Percentiles rank a stretch among this genome's conserved stretches.
These are phyloP conservation scores for Epipyxis sp. DNA, from an alignment of 108 stramenopile genomes.

Conservation along the genomic window DNA sequence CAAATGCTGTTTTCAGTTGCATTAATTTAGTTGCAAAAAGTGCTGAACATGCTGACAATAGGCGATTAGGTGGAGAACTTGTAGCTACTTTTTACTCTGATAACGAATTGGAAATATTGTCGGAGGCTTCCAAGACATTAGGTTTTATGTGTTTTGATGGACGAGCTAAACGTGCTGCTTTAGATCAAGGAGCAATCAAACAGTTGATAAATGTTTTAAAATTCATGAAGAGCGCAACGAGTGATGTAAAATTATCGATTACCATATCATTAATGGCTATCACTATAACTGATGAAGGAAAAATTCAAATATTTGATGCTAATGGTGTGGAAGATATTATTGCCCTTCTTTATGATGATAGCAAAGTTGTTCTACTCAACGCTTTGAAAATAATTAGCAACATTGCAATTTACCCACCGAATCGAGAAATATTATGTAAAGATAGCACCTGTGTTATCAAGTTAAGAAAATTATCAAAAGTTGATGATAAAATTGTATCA, in stretches of 20 bases:
- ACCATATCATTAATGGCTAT: constrained; percentile 47
- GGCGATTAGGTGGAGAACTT: too few relatives aligned
- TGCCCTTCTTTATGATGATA: constrained; percentile 33
- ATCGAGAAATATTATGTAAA: constrained; percentile 41
- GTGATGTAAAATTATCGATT: constrained; percentile 25
- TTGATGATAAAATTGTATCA: constrained; percentile 35
- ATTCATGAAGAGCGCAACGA: neutral
- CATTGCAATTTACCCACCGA: constrained; percentile 45
- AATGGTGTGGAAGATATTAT: constrained; percentile 34
- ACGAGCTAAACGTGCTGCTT: constrained; percentile 36
- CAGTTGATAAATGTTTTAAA: constrained; percentile 30
- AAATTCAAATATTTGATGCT: constrained; percentile 30
- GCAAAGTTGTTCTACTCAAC: constrained; percentile 40
- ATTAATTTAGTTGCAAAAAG: constrained; percentile 24
- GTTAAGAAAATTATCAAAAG: constrained; percentile 30
- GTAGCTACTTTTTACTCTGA: neutral
- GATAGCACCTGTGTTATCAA: constrained; percentile 34
- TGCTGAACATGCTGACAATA: too few relatives aligned
- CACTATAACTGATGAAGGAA: constrained; percentile 45
- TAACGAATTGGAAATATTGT: constrained; percentile 22
- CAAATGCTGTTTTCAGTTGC: constrained; percentile 30
- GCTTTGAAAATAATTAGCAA: constrained; percentile 48
- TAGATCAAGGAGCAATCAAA: constrained; percentile 35
- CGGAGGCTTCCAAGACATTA: constrained; percentile 40
- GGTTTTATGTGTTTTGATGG: constrained; percentile 45